These are phyloP conservation scores for Myotisia sp. DNA, from an alignment of 2,329 filamentous ascomycete genomes.

Conservation along the genomic window DNA sequence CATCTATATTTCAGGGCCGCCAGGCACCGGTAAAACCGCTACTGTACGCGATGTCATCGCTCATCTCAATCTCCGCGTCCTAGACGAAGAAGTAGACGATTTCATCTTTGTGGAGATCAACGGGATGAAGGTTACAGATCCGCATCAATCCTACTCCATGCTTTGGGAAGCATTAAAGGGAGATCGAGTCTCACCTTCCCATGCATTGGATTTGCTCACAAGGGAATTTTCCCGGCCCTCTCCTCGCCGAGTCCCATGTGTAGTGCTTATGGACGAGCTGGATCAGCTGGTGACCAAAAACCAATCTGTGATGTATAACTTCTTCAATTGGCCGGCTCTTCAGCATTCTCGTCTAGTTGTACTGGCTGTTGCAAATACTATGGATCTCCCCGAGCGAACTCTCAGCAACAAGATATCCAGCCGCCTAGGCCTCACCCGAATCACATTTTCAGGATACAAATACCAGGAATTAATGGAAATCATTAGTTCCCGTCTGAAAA, in stretches of 20 bases:
- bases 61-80: slow-evolving; percentile 73
- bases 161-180: slow-evolving; percentile 94
- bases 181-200: slow-evolving; percentile 78
- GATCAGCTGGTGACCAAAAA: slow-evolving; percentile 97
- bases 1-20: slow-evolving; percentile 98
- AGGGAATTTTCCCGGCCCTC: slow-evolving; percentile 85
- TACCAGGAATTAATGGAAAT: slow-evolving; percentile 96
- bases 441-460: slow-evolving; percentile 94
- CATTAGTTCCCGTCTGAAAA: slow-evolving; percentile 82
- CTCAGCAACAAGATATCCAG: slow-evolving; percentile 98
- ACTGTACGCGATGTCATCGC: slow-evolving; percentile 91
- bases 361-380: slow-evolving; percentile 93
- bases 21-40: slow-evolving; percentile 92
- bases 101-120: slow-evolving; percentile 99
- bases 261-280: slow-evolving; percentile 95
- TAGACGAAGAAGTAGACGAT: slow-evolving; percentile 83
- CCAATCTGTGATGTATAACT: slow-evolving; percentile 99
- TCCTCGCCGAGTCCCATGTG: slow-evolving; percentile 80
- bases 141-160: slow-evolving; percentile 86
- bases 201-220: slow-evolving; percentile 81
- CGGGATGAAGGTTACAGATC: slow-evolving; percentile 98
- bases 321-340: slow-evolving; percentile 96
- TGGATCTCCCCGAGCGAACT: slow-evolving; percentile 93
- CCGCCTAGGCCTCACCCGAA: slow-evolving; percentile 73
- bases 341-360: slow-evolving; percentile 88